Base-by-base conservation (phyloP, 495 filamentous ascomycete species). In the Parathielavia appendiculata region DNA sequence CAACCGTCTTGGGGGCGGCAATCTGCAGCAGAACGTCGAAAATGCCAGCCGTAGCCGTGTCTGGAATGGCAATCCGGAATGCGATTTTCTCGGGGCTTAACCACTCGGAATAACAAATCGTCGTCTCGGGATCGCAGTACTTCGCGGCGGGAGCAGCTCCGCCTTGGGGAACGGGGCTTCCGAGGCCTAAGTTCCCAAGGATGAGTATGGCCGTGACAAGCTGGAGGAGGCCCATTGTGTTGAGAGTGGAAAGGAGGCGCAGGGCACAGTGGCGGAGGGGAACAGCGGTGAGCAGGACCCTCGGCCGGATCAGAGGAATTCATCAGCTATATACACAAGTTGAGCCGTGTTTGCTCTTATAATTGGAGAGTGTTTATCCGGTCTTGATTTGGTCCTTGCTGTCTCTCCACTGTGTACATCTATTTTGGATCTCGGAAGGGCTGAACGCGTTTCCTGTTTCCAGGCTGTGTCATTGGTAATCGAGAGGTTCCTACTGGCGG, bases 1-100 rank as follows among this genome's bases (percentile, higher is more conserved):
- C 71, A 20, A 67, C 67, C 17, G 69, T 49, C 60, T 66, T 70
- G 51, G 73, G 71, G 2, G 73, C 73, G 10, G 61, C 62, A 36
- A 75, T 70, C 56, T 71, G 69, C 14, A 75, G 61, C 13, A 73
- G 54, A n/a, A 72, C 51, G 40, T 71, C 69, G 51, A 74, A 75
- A 50, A 53, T 58, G 13, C 61, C 63, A 11, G 66, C 62, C 1
- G 56, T 73, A 6, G 72, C 71, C 9, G 59, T 67, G 51, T 73
- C 70, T 10, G 73, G 70, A 30, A 74, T 73, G 59, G 73, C 73
- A n/a, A 74, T 57, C 16, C 70, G 66, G 61, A 61, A 71, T 12
- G 67, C 60, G n/a, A 74, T 68, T 23, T 63, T 54, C 44, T 65
- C 66, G 13, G 66, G 57, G 19, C 62, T 70, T 26, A 59, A 58